A percentile compares a stretch with the other conserved stretches of the same genome.
phyloP scores from a whole-genome alignment of 106 monocot genomes.

The Agapanthus africanus region DNA sequence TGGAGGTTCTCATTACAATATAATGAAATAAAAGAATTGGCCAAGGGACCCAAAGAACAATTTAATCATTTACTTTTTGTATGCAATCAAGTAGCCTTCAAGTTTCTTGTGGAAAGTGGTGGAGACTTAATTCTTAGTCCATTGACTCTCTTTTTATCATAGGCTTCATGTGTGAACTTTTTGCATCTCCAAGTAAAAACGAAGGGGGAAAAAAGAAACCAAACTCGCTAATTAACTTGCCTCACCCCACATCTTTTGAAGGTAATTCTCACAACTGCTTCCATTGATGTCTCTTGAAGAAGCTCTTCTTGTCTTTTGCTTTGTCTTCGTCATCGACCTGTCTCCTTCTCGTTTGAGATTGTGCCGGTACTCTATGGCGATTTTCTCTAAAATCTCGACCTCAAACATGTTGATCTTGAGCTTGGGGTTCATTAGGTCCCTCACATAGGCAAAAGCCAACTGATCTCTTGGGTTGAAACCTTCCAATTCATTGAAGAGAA shows the following conservation, averaged over 20 bases:
- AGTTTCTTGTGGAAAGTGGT: too few relatives aligned
- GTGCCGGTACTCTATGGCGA: slow-evolving; percentile 77
- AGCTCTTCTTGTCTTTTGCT: slow-evolving; percentile 18
- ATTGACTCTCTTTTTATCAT: too few relatives aligned
- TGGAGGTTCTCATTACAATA: too few relatives aligned
- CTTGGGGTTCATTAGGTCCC: slow-evolving; percentile 68
- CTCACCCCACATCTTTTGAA: slow-evolving; percentile 65
- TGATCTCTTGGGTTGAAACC: slow-evolving; percentile 91
- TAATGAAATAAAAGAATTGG: too few relatives aligned
- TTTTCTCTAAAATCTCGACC: slow-evolving; percentile 64
- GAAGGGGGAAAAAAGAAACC: too few relatives aligned
- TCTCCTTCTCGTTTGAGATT: slow-evolving; percentile 37
- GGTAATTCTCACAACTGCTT: slow-evolving; percentile 58
- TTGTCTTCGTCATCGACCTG: background rate
- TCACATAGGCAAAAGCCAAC: slow-evolving; percentile 77
- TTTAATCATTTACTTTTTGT: too few relatives aligned
- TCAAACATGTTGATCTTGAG: slow-evolving; percentile 75
- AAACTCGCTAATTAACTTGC: too few relatives aligned
- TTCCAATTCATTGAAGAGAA: slow-evolving; percentile 93
- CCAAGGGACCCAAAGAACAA: too few relatives aligned
- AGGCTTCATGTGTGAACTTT: too few relatives aligned
- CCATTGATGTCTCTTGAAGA: slow-evolving; percentile 32
- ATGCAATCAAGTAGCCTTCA: too few relatives aligned
- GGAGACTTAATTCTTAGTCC: too few relatives aligned
- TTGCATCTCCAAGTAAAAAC: too few relatives aligned